phyloP scores from a whole-genome alignment of 805 yeast genomes.

The Yarrowia phangngaensis region DNA sequence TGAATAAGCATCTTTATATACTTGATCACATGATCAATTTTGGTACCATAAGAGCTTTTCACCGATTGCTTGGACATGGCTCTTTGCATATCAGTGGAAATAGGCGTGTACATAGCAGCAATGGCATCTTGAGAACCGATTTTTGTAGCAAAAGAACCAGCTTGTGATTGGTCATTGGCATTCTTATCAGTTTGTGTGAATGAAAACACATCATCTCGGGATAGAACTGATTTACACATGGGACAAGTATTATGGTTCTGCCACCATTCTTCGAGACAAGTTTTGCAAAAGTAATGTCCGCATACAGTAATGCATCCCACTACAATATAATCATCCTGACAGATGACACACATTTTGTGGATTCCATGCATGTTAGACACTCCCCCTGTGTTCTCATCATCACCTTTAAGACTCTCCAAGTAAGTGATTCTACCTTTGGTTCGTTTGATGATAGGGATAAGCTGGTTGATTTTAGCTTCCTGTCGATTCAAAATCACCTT shows the following conservation, averaged over 20 bases:
- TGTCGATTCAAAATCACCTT: conserved; percentile 31
- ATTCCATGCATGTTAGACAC: conserved; percentile 36
- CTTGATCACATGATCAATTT: conserved; percentile 75
- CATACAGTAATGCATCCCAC: conserved; percentile 81
- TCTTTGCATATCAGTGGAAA: conserved; percentile 34
- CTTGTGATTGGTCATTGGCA: conserved; percentile 5
- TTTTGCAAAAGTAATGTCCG: conserved; percentile 87
- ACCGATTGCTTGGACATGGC: conserved; percentile 33
- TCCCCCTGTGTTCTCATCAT: too few species aligned
- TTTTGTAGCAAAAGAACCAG: conserved; percentile 1
- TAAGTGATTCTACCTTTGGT: conserved; percentile 43
- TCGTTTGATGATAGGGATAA: conserved; percentile 2
- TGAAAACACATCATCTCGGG: conserved; percentile 54
- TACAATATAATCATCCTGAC: conserved; percentile 58
- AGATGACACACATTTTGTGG: conserved; percentile 66
- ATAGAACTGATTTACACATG: conserved; percentile 61
- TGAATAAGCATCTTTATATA: conserved; percentile 62
- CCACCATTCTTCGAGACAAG: conserved; percentile 76
- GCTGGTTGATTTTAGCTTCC: conserved; percentile 27
- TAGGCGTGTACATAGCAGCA: conserved; percentile 40
- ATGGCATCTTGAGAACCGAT: conserved; percentile 27
- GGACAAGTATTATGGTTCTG: conserved; percentile 62
- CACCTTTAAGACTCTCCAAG: conserved; percentile 43
- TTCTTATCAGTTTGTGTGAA: conserved; percentile 48
- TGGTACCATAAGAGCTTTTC: conserved; percentile 65